Evolutionary conservation across 2,329 filamentous ascomycete genomes (phyloP).

Genomic region (Trichoderma lentiforme): DNA sequence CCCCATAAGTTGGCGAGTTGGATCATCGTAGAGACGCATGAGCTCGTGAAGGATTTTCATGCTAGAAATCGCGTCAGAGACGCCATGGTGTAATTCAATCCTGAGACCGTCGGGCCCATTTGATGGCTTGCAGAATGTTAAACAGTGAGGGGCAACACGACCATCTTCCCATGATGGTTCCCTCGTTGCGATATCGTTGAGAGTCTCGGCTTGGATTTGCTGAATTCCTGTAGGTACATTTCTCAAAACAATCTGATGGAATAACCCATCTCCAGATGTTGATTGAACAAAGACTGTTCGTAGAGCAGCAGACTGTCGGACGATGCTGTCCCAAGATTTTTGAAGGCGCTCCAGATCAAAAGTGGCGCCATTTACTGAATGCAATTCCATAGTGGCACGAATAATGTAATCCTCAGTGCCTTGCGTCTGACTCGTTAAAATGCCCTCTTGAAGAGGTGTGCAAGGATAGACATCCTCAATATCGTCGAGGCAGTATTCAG

Average conservation of each 20-base stretch:
- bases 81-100: not conserved
- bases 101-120: not conserved
- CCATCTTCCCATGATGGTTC: not conserved
- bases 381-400: not conserved
- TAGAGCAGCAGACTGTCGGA: not conserved
- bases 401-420: not conserved
- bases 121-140: not conserved
- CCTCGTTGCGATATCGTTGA: not conserved
- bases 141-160: not conserved
- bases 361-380: not conserved
- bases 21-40: not conserved
- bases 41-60: not conserved
- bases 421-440: not conserved
- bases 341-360: not conserved
- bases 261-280: not conserved
- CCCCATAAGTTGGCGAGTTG: not conserved
- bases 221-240: not conserved
- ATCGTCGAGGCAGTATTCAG: not conserved
- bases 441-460: slow-evolving; percentile 7
- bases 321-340: not conserved
- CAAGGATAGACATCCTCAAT: slow-evolving; percentile 2
- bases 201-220: not conserved
- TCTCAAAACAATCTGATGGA: not conserved
- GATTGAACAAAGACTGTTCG: not conserved
- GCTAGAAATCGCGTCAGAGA: not conserved